Percentiles rank a stretch among this genome's conserved stretches.
These are phyloP conservation scores for Pythium chondricola DNA, from an alignment of 352 stramenopile genomes.

Conservation along the genomic window DNA sequence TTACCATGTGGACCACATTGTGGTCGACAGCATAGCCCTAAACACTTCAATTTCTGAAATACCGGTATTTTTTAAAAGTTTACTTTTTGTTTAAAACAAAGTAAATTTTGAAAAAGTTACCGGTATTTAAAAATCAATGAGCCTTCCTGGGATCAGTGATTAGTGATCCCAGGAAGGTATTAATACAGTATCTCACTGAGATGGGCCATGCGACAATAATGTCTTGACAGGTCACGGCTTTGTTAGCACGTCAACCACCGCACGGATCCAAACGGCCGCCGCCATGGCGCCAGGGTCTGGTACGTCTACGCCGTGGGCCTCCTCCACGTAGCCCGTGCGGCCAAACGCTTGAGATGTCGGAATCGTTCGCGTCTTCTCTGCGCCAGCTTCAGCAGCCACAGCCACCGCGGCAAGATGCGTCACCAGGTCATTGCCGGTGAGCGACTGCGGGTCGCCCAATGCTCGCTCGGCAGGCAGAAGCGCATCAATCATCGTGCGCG, in stretches of 20 bases:
- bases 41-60: too few species aligned
- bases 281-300: conserved; percentile 94
- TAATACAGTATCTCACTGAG: not conserved
- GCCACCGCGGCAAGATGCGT: conserved; percentile 47
- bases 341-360: conserved; percentile 64
- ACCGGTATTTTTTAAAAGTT: too few species aligned
- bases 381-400: conserved; percentile 74
- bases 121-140: too few species aligned
- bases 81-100: too few species aligned
- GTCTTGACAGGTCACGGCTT: not conserved
- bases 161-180: too few species aligned
- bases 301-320: conserved; percentile 78
- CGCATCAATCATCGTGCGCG: conserved; percentile 96
- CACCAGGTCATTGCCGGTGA: conserved; percentile 13
- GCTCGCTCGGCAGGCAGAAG: conserved; percentile 83
- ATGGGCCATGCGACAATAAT: not conserved
- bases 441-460: conserved; percentile 20
- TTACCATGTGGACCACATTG: too few species aligned
- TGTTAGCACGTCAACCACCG: conserved; percentile 38
- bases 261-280: conserved; percentile 86
- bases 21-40: too few species aligned
- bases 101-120: too few species aligned
- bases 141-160: too few species aligned
- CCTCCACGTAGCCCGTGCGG: conserved; percentile 85
- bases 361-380: conserved; percentile 90